These are phyloP conservation scores for Sextonia rubra DNA, from an alignment of 164 flowering plant species.

Conservation along the genomic window DNA sequence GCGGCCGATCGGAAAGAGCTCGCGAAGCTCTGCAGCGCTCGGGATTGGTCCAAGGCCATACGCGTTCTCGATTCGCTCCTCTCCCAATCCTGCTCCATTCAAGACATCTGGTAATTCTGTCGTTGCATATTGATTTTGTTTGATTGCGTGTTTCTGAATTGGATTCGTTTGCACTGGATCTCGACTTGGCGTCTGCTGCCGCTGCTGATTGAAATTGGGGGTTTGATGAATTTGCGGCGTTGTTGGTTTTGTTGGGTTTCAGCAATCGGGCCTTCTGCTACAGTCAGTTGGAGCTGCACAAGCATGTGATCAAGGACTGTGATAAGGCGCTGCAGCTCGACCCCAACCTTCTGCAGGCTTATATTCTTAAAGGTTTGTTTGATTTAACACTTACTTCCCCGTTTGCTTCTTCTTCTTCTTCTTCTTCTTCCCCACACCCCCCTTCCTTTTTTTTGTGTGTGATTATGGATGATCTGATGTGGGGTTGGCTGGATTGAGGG, in stretches of 20 bases:
- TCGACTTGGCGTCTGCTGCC: too few relatives aligned
- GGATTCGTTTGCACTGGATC: not conserved
- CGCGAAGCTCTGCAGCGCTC: slow-evolving; percentile 62
- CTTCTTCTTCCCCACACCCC: too few relatives aligned
- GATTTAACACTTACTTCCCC: not conserved
- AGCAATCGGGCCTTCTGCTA: slow-evolving; percentile 97
- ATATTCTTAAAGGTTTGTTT: slow-evolving; percentile 74
- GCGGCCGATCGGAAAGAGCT: slow-evolving; percentile 62
- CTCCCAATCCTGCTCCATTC: slow-evolving; percentile 55
- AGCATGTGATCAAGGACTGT: slow-evolving; percentile 91
- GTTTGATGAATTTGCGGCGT: not conserved
- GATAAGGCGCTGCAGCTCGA: slow-evolving; percentile 83
- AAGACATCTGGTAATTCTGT: slow-evolving; percentile 73
- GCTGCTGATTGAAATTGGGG: not conserved
- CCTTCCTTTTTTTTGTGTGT: too few relatives aligned
- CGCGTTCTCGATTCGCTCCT: slow-evolving; percentile 89
- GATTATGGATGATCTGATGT: too few relatives aligned
- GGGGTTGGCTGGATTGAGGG: too few relatives aligned
- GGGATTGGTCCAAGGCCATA: slow-evolving; percentile 96
- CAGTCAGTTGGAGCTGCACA: slow-evolving; percentile 91
- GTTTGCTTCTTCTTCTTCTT: too few relatives aligned
- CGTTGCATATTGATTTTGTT: not conserved
- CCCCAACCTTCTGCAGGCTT: slow-evolving; percentile 67
- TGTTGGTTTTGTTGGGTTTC: slow-evolving; percentile 16
- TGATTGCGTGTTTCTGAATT: not conserved